Percentiles rank a stretch among this genome's conserved stretches.
phyloP scores from a whole-genome alignment of 1,284 basidiomycete genomes.

The Apiotrichum sp. region DNA sequence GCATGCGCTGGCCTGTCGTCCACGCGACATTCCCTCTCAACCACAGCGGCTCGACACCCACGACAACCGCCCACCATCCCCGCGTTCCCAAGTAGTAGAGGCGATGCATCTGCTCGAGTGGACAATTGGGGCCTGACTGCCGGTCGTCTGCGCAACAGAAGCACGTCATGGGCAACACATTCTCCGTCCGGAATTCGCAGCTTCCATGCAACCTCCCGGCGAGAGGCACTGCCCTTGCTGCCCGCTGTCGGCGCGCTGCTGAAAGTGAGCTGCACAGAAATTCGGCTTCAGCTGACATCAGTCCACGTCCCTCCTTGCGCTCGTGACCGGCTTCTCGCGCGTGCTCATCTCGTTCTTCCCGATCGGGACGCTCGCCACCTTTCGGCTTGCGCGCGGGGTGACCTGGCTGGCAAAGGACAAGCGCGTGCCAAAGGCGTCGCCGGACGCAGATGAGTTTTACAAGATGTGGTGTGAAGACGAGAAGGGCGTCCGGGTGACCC shows the following conservation, averaged over 20 bases:
- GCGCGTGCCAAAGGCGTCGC: constrained; percentile 21
- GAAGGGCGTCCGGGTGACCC: constrained; percentile 17
- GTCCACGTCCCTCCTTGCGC: constrained; percentile 49
- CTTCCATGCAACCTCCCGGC: constrained; percentile 37
- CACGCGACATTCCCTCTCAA: no score
- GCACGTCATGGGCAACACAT: no score
- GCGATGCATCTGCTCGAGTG: no score
- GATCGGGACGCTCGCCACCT: constrained; percentile 32
- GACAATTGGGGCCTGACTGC: no score
- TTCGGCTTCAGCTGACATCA: constrained; percentile 23
- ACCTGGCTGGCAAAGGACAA: constrained; percentile 25
- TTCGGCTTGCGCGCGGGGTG: constrained; percentile 22
- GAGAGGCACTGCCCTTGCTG: constrained; percentile 40
- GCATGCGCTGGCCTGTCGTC: no score
- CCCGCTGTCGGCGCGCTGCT: constrained; percentile 36
- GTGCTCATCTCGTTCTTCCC: constrained; percentile 46
- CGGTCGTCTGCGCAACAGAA: no score
- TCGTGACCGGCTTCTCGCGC: constrained; percentile 36
- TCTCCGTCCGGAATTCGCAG: no score
- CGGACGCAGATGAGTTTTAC: constrained; percentile 38
- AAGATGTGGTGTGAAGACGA: constrained; percentile 43
- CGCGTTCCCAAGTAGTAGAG: no score
- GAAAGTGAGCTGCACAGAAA: constrained; percentile 28
- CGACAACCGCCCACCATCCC: no score
- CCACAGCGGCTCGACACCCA: no score